A percentile compares a stretch with the other conserved stretches of the same genome.
Conservation (phyloP, 2,329 filamentous ascomycete species). For the Pseudonectria buxi region DNA sequence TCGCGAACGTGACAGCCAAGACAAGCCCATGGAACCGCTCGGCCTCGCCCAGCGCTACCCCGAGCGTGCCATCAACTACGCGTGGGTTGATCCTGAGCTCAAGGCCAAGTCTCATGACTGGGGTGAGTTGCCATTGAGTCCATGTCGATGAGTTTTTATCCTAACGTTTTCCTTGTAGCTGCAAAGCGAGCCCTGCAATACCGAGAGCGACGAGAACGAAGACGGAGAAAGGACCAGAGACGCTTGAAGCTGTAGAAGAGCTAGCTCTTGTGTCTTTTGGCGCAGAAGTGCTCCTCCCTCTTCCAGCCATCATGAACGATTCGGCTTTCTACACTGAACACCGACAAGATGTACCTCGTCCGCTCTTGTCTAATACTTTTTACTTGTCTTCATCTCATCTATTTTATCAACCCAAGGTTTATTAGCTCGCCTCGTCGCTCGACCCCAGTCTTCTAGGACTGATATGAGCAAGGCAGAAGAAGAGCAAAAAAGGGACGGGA, state of each 20-base stretch:
- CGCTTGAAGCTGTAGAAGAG: constrained; percentile 27
- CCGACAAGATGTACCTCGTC: constrained; percentile 18
- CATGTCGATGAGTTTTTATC: constrained; percentile 1
- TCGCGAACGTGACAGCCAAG: constrained; percentile 31
- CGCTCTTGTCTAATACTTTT: constrained; percentile 12
- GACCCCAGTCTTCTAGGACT: too few relatives aligned
- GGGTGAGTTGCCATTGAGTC: constrained; percentile 28
- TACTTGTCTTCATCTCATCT: constrained; percentile 8
- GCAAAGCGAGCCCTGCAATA: constrained; percentile 30
- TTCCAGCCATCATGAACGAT: constrained; percentile 12
- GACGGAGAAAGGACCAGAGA: constrained; percentile 32
- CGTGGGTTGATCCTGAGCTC: constrained; percentile 36
- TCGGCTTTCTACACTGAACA: constrained; percentile 12
- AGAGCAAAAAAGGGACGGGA: too few relatives aligned
- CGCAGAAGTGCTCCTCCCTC: background rate
- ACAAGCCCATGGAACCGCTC: constrained; percentile 30
- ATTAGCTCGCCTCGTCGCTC: too few relatives aligned
- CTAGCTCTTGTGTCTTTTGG: constrained; percentile 2
- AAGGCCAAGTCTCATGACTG: constrained; percentile 32
- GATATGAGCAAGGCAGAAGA: too few relatives aligned
- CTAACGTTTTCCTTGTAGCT: constrained; percentile 22
- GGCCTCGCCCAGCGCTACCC: constrained; percentile 39
- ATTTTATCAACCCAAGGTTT: background rate
- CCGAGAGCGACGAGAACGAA: constrained; percentile 30
- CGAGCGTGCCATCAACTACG: constrained; percentile 39